phyloP scores from a whole-genome alignment of 2,329 filamentous ascomycete species.

The Cercospora brassicicola region DNA sequence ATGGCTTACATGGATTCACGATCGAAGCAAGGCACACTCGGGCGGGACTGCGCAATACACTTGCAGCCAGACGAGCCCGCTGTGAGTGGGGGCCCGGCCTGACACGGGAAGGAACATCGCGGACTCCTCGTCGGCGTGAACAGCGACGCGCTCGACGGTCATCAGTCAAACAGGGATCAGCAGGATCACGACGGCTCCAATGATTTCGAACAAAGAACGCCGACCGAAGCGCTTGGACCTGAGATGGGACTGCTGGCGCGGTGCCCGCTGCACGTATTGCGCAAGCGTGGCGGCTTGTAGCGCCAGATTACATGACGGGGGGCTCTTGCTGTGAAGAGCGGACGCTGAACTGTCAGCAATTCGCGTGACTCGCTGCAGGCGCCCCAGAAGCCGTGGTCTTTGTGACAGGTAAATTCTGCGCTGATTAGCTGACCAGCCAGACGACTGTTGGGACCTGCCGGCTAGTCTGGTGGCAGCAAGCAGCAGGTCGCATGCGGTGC shows the following conservation, averaged over 20 bases:
- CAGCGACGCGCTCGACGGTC: slow-evolving; percentile 14
- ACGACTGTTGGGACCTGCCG: slow-evolving; percentile 29
- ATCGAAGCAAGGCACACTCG: slow-evolving; percentile 33
- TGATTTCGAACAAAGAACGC: slow-evolving; percentile 14
- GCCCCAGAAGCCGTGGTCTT: slow-evolving; percentile 29
- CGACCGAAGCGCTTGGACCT: slow-evolving; percentile 17
- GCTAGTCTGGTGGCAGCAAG: slow-evolving; percentile 29
- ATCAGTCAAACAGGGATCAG: slow-evolving; percentile 18
- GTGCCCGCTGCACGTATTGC: slow-evolving; percentile 32
- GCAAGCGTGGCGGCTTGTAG: slow-evolving; percentile 32
- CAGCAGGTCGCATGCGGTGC: slow-evolving; percentile 32
- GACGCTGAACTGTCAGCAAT: slow-evolving; percentile 34
- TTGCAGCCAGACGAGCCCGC: slow-evolving; percentile 19
- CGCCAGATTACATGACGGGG: slow-evolving; percentile 18
- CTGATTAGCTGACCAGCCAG: slow-evolving; percentile 24
- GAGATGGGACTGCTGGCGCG: slow-evolving; percentile 19
- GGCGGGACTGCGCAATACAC: slow-evolving; percentile 24
- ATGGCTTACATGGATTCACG: slow-evolving; percentile 32
- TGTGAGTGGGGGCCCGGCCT: slow-evolving; percentile 14
- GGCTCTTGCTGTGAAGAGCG: slow-evolving; percentile 13
- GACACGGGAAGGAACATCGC: slow-evolving; percentile 22
- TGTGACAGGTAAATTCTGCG: slow-evolving; percentile 35
- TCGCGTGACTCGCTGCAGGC: slow-evolving; percentile 35
- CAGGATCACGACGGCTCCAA: slow-evolving; percentile 15
- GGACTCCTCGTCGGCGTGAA: slow-evolving; percentile 18